phyloP scores from a whole-genome alignment of 2,329 filamentous ascomycete genomes.

The Plectosphaerella sp. region DNA sequence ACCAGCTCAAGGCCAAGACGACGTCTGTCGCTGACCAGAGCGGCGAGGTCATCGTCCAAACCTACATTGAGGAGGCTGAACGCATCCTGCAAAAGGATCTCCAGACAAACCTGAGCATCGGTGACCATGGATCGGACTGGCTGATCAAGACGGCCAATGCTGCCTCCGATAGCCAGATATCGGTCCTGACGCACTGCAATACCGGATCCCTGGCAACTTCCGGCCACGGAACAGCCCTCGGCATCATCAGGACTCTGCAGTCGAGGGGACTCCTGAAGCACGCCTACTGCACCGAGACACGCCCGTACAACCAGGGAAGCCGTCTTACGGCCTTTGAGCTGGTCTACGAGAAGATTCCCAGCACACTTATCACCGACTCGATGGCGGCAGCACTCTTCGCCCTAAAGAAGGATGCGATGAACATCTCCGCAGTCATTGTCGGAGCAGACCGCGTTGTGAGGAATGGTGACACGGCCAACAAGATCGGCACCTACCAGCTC shows the following conservation, averaged over 20 bases:
- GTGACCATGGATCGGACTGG: slow-evolving; percentile 78
- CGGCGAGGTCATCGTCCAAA: slow-evolving; percentile 48
- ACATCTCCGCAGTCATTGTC: slow-evolving; percentile 84
- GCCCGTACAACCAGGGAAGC: slow-evolving; percentile 96
- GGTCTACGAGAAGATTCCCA: slow-evolving; percentile 87
- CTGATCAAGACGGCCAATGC: slow-evolving; percentile 57
- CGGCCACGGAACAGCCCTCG: slow-evolving; percentile 93
- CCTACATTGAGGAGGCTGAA: slow-evolving; percentile 78
- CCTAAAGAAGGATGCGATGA: slow-evolving; percentile 54
- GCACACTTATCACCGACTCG: slow-evolving; percentile 89
- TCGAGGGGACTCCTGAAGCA: slow-evolving; percentile 63
- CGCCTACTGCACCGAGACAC: slow-evolving; percentile 94
- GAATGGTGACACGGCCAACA: slow-evolving; percentile 97
- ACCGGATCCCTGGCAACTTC: slow-evolving; percentile 95
- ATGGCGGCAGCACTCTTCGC: slow-evolving; percentile 87
- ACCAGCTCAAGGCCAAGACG: slow-evolving; percentile 63
- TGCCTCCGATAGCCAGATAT: slow-evolving; percentile 50
- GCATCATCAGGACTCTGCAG: slow-evolving; percentile 83
- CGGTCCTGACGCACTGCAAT: slow-evolving; percentile 97
- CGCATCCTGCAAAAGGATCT: slow-evolving; percentile 84
- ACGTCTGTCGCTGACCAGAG: slow-evolving; percentile 21
- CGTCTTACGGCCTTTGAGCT: slow-evolving; percentile 93
- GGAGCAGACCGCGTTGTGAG: slow-evolving; percentile 92
- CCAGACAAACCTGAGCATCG: slow-evolving; percentile 81
- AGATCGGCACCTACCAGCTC: slow-evolving; percentile 92